Conservation (phyloP, 2,329 filamentous ascomycete species). For the Calonectria pseudoreteaudii region DNA sequence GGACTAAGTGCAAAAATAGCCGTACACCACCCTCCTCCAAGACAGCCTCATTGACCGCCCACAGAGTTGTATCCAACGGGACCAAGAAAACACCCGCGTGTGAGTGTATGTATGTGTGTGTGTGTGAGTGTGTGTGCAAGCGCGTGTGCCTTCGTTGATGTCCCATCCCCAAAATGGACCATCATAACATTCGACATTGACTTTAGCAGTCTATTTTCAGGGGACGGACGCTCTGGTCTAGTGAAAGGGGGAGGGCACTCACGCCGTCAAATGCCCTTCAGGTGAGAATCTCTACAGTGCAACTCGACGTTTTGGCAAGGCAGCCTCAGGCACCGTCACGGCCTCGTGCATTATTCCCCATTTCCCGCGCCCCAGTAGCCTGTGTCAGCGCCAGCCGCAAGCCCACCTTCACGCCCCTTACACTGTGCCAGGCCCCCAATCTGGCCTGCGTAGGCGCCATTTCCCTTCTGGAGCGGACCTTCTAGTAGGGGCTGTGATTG, state of each 20-base stretch:
- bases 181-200: slow-evolving; percentile 34
- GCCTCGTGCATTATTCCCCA: slow-evolving; percentile 33
- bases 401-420: slow-evolving; percentile 34
- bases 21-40: not conserved
- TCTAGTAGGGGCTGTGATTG: slow-evolving; percentile 34
- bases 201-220: slow-evolving; percentile 30
- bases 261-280: slow-evolving; percentile 36
- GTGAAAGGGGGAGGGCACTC: slow-evolving; percentile 15
- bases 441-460: slow-evolving; percentile 38
- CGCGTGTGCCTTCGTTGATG: slow-evolving; percentile 28
- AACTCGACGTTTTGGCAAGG: not conserved
- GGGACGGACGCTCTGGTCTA: slow-evolving; percentile 16
- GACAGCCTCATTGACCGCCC: slow-evolving; percentile 6
- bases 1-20: slow-evolving; percentile 4
- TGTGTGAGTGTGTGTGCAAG: slow-evolving; percentile 14
- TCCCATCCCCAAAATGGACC: slow-evolving; percentile 30
- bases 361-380: slow-evolving; percentile 26
- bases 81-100: not conserved
- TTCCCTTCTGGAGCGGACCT: slow-evolving; percentile 27
- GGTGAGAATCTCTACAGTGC: slow-evolving; percentile 32
- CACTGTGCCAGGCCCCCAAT: slow-evolving; percentile 17
- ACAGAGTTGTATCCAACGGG: slow-evolving; percentile 2
- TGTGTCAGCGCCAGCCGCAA: slow-evolving; percentile 29
- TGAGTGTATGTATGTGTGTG: slow-evolving; percentile 3
- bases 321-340: slow-evolving; percentile 38